These are phyloP conservation scores for Lactifluus rugatus DNA, from an alignment of 768 basidiomycete species.

Conservation along the genomic window DNA sequence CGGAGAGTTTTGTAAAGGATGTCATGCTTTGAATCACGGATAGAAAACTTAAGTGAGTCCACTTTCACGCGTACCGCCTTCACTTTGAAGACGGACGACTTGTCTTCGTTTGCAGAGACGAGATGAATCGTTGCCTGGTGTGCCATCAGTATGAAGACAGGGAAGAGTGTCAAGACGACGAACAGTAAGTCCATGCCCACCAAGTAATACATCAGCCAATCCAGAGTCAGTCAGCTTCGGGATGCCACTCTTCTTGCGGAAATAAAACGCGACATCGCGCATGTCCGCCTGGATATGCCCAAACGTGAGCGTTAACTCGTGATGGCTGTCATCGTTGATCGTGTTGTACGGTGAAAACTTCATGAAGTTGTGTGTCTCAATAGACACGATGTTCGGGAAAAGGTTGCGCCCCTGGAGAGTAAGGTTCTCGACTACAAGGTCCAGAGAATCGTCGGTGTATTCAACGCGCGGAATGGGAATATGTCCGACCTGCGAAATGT, in stretches of 20 bases:
- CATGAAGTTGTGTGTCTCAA: conserved; percentile 74
- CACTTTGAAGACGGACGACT: conserved; percentile 62
- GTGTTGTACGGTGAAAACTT: conserved; percentile 75
- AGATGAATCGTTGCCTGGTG: conserved; percentile 49
- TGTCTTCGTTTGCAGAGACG: conserved; percentile 51
- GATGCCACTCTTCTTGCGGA: conserved; percentile 75
- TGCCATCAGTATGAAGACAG: not conserved
- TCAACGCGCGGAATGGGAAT: conserved; percentile 90
- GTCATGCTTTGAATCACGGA: conserved; percentile 88
- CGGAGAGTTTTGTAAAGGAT: conserved; percentile 77
- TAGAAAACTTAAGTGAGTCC: conserved; percentile 78
- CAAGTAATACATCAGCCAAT: conserved; percentile 75
- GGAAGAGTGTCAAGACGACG: conserved; percentile 17
- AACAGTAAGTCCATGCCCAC: conserved; percentile 72
- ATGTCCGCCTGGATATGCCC: conserved; percentile 89
- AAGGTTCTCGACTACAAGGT: conserved; percentile 90
- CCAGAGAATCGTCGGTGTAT: conserved; percentile 79
- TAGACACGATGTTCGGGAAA: conserved; percentile 66
- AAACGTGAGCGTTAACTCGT: conserved; percentile 67
- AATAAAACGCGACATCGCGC: conserved; percentile 88
- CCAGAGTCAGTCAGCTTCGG: conserved; percentile 76
- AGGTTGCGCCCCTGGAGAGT: conserved; percentile 82
- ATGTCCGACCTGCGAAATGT: conserved; percentile 47
- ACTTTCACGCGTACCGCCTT: conserved; percentile 69
- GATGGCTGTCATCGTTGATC: conserved; percentile 46